phyloP scores from a whole-genome alignment of 2,329 filamentous ascomycete genomes.

The Cyphellophora europaea region DNA sequence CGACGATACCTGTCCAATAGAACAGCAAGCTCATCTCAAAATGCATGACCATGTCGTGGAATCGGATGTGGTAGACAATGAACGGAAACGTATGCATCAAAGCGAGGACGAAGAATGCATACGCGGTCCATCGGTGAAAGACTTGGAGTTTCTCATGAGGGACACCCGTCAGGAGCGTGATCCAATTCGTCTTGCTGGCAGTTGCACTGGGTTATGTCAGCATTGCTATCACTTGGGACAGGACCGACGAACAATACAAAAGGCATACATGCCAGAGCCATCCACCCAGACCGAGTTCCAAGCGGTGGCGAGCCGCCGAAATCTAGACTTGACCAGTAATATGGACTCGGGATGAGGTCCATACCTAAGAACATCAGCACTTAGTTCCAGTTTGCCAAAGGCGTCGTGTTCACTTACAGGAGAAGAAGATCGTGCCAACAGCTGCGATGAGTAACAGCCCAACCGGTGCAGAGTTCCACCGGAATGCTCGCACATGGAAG shows the following conservation, averaged over 20 bases:
- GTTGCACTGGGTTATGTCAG: slow-evolving; percentile 27
- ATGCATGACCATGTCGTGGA: slow-evolving; percentile 38
- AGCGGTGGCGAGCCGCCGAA: slow-evolving; percentile 46
- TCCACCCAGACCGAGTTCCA: slow-evolving; percentile 43
- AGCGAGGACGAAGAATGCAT: slow-evolving; percentile 48
- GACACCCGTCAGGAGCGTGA: slow-evolving; percentile 45
- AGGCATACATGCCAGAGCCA: slow-evolving; percentile 42
- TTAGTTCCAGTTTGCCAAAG: slow-evolving; percentile 6
- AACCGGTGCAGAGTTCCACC: slow-evolving; percentile 36
- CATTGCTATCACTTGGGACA: slow-evolving; percentile 4
- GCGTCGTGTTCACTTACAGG: slow-evolving; percentile 23
- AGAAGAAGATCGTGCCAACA: slow-evolving; percentile 37
- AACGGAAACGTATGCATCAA: slow-evolving; percentile 53
- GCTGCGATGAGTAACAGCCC: slow-evolving; percentile 33
- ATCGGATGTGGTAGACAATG: slow-evolving; percentile 42
- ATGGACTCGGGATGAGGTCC: slow-evolving; percentile 41
- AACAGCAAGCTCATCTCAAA: slow-evolving; percentile 34
- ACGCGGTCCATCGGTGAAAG: slow-evolving; percentile 47
- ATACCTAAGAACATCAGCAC: slow-evolving; percentile 24
- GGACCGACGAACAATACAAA: slow-evolving; percentile 34
- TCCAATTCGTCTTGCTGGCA: slow-evolving; percentile 47
- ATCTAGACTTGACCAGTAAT: slow-evolving; percentile 44
- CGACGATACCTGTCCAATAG: slow-evolving; percentile 49
- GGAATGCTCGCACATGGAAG: slow-evolving; percentile 24
- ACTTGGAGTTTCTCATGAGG: slow-evolving; percentile 49